Evolutionary conservation across 2,329 filamentous ascomycete genomes (phyloP).

Genomic region (Zasmidium angulare): DNA sequence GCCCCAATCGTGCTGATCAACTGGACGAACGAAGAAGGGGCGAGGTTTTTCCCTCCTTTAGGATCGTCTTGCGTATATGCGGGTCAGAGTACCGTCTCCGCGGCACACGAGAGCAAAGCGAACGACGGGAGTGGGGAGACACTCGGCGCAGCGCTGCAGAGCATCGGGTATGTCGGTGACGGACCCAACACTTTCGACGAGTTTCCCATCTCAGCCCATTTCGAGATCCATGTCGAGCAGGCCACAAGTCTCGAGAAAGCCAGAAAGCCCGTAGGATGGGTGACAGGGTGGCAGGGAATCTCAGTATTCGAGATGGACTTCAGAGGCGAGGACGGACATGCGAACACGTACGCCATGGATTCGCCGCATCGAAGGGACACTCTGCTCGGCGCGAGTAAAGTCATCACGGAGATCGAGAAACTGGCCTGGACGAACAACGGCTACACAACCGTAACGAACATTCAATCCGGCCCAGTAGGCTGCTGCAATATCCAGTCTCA

Average conservation of each 20-base stretch:
- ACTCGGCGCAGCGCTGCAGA: conserved; percentile 32
- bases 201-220: conserved; percentile 27
- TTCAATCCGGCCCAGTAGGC: conserved; percentile 24
- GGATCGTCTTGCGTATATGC: conserved; percentile 27
- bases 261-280: conserved; percentile 25
- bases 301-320: conserved; percentile 19
- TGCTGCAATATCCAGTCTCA: conserved; percentile 34
- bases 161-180: conserved; percentile 35
- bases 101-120: conserved; percentile 29
- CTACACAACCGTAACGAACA: conserved; percentile 31
- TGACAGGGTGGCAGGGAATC: conserved; percentile 29
- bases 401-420: conserved; percentile 27
- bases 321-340: conserved; percentile 28
- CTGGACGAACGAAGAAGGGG: conserved; percentile 34
- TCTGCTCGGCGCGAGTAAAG: conserved; percentile 26
- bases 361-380: conserved; percentile 24
- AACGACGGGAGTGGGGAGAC: conserved; percentile 20
- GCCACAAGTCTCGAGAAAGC: conserved; percentile 22
- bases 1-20: conserved; percentile 30
- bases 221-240: conserved; percentile 31
- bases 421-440: conserved; percentile 21
- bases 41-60: conserved; percentile 22
- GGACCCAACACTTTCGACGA: conserved; percentile 28
- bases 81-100: conserved; percentile 22
- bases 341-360: conserved; percentile 34